Conservation (phyloP, 2,329 filamentous ascomycete genomes). For the Aureobasidium sp. region DNA sequence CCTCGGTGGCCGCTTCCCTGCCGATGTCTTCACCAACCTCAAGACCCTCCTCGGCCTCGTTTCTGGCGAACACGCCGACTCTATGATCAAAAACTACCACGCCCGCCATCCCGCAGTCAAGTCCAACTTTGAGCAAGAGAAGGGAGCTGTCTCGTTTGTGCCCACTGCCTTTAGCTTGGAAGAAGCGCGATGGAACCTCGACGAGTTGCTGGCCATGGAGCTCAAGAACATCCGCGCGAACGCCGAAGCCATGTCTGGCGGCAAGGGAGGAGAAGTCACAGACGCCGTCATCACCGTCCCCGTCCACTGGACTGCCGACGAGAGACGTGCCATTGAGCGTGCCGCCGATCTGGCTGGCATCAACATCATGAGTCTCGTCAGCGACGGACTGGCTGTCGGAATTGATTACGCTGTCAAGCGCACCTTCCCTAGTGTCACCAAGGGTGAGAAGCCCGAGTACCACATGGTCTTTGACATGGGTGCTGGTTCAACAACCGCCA, state of each 20-base stretch:
- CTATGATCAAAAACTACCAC: constrained; percentile 62
- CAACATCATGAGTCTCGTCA: constrained; percentile 76
- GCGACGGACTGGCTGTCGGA: constrained; percentile 85
- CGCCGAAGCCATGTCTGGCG: constrained; percentile 72
- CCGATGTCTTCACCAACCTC: constrained; percentile 90
- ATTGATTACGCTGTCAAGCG: constrained; percentile 91
- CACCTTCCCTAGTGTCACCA: constrained; percentile 76
- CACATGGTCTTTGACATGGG: constrained; percentile 98
- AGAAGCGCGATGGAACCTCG: constrained; percentile 61
- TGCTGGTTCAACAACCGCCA: constrained; percentile 86
- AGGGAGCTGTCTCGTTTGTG: constrained; percentile 73
- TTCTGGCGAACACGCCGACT: constrained; percentile 41
- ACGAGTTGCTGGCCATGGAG: constrained; percentile 95
- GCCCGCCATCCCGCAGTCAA: constrained; percentile 71
- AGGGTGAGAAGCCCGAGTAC: constrained; percentile 80
- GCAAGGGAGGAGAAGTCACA: constrained; percentile 60
- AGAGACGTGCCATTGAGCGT: constrained; percentile 77
- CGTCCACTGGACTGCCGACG: constrained; percentile 80
- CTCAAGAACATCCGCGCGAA: constrained; percentile 86
- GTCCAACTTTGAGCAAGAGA: constrained; percentile 51
- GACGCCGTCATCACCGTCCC: constrained; percentile 87
- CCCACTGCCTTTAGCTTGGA: constrained; percentile 67
- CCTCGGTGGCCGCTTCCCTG: constrained; percentile 77
- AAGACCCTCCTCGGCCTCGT: constrained; percentile 79
- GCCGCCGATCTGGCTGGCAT: constrained; percentile 84